Evolutionary conservation across 345 rosid species (phyloP).

Genomic region (Eucalyptus curtisii): DNA sequence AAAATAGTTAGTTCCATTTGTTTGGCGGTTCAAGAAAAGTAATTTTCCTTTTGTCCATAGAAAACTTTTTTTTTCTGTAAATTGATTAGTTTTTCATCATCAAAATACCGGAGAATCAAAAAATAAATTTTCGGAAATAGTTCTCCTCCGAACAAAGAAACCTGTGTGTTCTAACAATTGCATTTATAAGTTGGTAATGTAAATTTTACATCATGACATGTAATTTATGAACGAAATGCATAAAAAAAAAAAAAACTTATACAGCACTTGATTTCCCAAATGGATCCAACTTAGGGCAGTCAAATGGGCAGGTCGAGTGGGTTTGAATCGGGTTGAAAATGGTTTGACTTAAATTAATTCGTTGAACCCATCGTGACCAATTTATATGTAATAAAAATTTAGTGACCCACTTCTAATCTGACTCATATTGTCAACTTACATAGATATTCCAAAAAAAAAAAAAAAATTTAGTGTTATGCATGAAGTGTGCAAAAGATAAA

Average conservation of each 20-base stretch:
- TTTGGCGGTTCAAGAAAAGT: not conserved
- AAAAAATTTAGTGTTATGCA: not conserved
- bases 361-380: not conserved
- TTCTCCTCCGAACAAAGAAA: not conserved
- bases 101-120: accelerated
- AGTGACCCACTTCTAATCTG: accelerated
- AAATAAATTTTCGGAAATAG: accelerated
- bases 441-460: not conserved
- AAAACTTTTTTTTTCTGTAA: not conserved
- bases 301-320: not conserved
- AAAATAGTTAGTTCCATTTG: not conserved
- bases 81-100: not conserved
- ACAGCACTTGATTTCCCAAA: not conserved
- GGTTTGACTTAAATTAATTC: not conserved
- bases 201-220: not conserved
- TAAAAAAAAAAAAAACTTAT: not conserved
- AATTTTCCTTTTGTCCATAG: not conserved
- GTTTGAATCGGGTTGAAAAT: too few relatives aligned
- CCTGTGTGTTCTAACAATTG: not conserved
- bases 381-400: not conserved
- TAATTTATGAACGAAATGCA: not conserved
- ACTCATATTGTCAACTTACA: not conserved
- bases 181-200: not conserved
- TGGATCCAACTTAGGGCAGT: not conserved
- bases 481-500: not conserved